Evolutionary conservation across 2,329 filamentous ascomycete genomes (phyloP), one percentile per base, ranked within the genome.

Genomic region (Penicillium italicum): DNA sequence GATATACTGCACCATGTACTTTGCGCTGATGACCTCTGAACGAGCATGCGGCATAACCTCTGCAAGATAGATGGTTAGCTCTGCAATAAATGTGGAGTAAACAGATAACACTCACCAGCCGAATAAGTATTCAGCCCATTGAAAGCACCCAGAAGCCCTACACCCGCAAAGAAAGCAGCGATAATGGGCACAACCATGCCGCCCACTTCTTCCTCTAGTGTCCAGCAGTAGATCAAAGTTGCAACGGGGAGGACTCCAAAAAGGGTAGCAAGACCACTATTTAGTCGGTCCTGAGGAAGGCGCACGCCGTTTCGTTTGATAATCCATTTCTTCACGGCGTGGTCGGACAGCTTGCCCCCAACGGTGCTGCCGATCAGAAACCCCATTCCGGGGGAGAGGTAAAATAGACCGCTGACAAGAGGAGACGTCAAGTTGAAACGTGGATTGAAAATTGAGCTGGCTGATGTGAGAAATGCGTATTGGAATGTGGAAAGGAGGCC

Each of bases 11-110:
- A 90, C 77, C 60, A 90, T 84, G 71, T 92, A 94, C 70, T 94
- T 94, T 0, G 88, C 87, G 1, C 88, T 87, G 50, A 90, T 85
- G 3, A 92, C 88, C 66, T 93, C 89, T 10, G 85, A 83, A n/a
- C 84, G 83, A 18, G 65, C 57, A 16, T 65, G 59, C 1, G 72
- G 71, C 31, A 82, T 77, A 2, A 79, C 79, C 62, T 75, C 74
- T 68, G 37, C 4, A 24, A 40, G 4, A 1, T 38, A 40, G 2
- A 18, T 36, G 0, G 24, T 58, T 26, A 58, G 37, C 2, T 22
- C 1, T 9, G 5, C 3, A 4, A 16, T 24, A 24, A n/a, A 44
- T 60, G 6, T n/a, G 20, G 18, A 20, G 11, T 0, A 12, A 16
- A 6, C 1, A 8, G 11, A 22, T 1, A 20, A 2, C 10, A 62